phyloP scores from a whole-genome alignment of 2,329 filamentous ascomycete species.

The Neoarthrinium moseri region DNA sequence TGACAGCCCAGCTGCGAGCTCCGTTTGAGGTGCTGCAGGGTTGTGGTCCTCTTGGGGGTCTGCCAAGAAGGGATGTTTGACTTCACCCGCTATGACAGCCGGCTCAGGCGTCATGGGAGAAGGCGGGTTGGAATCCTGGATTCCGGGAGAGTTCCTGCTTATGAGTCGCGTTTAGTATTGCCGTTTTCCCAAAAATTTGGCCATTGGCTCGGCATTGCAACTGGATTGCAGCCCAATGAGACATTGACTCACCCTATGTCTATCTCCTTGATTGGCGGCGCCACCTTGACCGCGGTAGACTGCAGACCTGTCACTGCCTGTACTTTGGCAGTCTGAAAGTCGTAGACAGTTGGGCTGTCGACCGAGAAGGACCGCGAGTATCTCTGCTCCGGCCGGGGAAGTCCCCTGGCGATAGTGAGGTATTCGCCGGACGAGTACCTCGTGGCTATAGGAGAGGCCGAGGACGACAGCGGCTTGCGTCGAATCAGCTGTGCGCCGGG shows the following conservation, averaged over 20 bases:
- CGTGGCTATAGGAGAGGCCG: conserved; percentile 50
- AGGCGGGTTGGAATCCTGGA: conserved; percentile 15
- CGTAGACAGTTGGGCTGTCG: conserved; percentile 63
- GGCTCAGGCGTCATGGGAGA: conserved; percentile 17
- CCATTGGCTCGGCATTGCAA: neutral
- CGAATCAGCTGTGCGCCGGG: conserved; percentile 40
- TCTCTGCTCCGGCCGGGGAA: conserved; percentile 49
- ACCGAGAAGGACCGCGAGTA: conserved; percentile 55
- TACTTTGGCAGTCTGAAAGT: conserved; percentile 40
- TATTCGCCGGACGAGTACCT: conserved; percentile 44
- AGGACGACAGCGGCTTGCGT: conserved; percentile 60
- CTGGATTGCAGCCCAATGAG: conserved; percentile 27
- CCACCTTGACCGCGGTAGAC: conserved; percentile 8
- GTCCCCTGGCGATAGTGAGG: conserved; percentile 34
- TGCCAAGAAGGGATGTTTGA: conserved; percentile 20
- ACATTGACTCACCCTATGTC: conserved; percentile 28
- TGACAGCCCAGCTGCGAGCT: conserved; percentile 38
- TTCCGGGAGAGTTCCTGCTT: conserved; percentile 23
- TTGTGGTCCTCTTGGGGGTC: conserved; percentile 34
- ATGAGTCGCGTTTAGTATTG: conserved; percentile 15
- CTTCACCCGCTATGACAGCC: conserved; percentile 24
- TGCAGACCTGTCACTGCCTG: conserved; percentile 9
- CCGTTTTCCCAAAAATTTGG: too few relatives aligned
- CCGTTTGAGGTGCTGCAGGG: conserved; percentile 44
- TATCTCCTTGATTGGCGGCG: neutral